Evolutionary conservation across 2,329 filamentous ascomycete species (phyloP).

Genomic region (Trichocomaceae sp.): DNA sequence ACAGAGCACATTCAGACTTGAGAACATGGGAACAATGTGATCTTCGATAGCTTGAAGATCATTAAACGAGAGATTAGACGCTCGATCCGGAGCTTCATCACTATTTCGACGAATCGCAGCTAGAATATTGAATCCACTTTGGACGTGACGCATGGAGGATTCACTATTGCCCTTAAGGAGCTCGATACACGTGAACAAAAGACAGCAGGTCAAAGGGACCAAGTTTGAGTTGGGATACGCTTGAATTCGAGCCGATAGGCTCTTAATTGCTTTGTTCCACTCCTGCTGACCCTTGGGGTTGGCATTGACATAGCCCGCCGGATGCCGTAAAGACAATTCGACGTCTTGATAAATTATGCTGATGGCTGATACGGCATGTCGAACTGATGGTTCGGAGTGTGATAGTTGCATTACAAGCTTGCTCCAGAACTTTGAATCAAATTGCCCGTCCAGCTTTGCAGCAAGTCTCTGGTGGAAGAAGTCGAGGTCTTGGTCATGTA

Average conservation of each 20-base stretch:
- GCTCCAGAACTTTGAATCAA: neutral
- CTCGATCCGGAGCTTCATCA: neutral
- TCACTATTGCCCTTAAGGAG: neutral
- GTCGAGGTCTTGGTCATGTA: neutral
- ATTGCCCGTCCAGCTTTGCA: neutral
- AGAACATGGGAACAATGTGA: neutral
- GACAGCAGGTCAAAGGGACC: neutral
- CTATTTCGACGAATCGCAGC: neutral
- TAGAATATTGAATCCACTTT: neutral
- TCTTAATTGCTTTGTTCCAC: conserved; percentile 3
- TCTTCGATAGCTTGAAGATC: neutral
- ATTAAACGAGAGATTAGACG: neutral
- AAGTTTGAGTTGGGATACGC: conserved; percentile 1
- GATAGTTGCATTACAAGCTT: neutral
- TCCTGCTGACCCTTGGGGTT: neutral
- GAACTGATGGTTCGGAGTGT: neutral
- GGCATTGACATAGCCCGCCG: neutral
- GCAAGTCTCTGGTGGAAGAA: neutral
- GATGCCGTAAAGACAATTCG: neutral
- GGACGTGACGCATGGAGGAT: neutral
- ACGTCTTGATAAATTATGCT: neutral
- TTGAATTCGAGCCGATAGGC: conserved; percentile 5
- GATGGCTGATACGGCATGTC: neutral
- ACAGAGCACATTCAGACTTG: neutral
- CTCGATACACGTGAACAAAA: neutral